These are phyloP conservation scores for Ophiostoma quercus DNA, from an alignment of 2,329 filamentous ascomycete genomes.

Conservation along the genomic window DNA sequence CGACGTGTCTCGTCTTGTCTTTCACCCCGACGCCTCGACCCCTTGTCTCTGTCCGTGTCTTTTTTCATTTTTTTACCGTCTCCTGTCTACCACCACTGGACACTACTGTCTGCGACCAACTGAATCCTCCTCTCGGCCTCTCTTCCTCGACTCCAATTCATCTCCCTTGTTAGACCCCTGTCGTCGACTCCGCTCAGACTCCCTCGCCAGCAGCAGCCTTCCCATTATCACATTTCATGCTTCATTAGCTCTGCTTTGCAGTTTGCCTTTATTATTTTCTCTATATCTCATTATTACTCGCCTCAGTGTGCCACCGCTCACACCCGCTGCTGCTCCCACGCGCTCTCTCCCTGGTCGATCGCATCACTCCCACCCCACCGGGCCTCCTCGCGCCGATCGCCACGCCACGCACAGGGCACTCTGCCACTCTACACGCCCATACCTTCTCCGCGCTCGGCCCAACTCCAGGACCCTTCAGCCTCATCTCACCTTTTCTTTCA, in stretches of 20 bases:
- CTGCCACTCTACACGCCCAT: neutral
- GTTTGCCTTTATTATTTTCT: neutral
- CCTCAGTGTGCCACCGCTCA: neutral
- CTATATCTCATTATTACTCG: neutral
- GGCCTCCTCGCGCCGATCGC: slow-evolving; percentile 5
- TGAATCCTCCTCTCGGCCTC: neutral
- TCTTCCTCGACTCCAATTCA: neutral
- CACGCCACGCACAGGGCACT: neutral
- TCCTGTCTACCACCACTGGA: neutral
- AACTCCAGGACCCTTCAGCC: neutral
- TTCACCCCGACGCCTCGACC: neutral
- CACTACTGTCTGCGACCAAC: neutral
- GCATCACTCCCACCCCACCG: slow-evolving; percentile 7
- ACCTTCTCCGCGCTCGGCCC: neutral
- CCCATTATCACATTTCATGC: neutral
- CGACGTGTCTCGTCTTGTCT: neutral
- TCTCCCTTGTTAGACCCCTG: neutral
- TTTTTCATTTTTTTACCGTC: neutral
- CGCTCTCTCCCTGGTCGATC: neutral
- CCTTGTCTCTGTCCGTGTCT: neutral
- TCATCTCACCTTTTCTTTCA: neutral
- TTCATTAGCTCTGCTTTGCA: neutral
- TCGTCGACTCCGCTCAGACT: neutral
- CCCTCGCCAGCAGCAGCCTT: neutral
- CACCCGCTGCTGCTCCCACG: neutral